Percentiles rank a stretch among this genome's conserved stretches.
These are phyloP conservation scores for Termitomyces sp. DNA, from an alignment of 768 basidiomycete species.

Conservation along the genomic window DNA sequence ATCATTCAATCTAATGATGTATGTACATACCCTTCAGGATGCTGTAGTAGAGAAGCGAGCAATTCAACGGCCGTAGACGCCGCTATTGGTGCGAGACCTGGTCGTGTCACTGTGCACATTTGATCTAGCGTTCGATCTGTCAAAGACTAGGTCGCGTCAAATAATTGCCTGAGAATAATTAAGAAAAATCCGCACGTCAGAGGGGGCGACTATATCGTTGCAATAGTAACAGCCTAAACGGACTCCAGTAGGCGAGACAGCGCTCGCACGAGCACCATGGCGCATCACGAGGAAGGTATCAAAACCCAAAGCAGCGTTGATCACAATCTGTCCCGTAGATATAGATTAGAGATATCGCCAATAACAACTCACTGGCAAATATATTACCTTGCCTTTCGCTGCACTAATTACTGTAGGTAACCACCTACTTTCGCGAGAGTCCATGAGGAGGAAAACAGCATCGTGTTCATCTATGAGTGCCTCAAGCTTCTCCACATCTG, in stretches of 20 bases:
- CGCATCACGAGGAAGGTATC: slow-evolving; percentile 97
- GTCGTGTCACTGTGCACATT: slow-evolving; percentile 98
- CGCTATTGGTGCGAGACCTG: slow-evolving; percentile 91
- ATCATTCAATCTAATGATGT: background rate
- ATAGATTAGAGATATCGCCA: background rate
- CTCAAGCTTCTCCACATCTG: slow-evolving; percentile 73
- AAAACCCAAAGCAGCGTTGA: slow-evolving; percentile 94
- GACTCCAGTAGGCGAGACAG: slow-evolving; percentile 21
- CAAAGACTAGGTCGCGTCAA: slow-evolving; percentile 18
- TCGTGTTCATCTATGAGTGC: slow-evolving; percentile 81
- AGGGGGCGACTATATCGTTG: slow-evolving; percentile 95
- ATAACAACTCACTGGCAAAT: background rate
- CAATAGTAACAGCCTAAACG: slow-evolving; percentile 94
- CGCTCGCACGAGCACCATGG: slow-evolving; percentile 65
- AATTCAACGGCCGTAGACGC: slow-evolving; percentile 91
- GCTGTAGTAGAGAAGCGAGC: slow-evolving; percentile 82
- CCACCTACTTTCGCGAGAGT: slow-evolving; percentile 97
- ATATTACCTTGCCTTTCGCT: slow-evolving; percentile 75
- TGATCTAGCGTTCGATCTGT: slow-evolving; percentile 95
- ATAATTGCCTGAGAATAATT: background rate
- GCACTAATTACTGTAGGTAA: slow-evolving; percentile 86
- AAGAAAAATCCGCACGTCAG: slow-evolving; percentile 55
- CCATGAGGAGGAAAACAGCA: slow-evolving; percentile 91
- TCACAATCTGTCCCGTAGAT: slow-evolving; percentile 56
- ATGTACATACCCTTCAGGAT: slow-evolving; percentile 67